Percentiles rank a stretch among this genome's conserved stretches.
phyloP scores from a whole-genome alignment of 306 rosid genomes.

The Amphicarpaea edgeworthii region DNA sequence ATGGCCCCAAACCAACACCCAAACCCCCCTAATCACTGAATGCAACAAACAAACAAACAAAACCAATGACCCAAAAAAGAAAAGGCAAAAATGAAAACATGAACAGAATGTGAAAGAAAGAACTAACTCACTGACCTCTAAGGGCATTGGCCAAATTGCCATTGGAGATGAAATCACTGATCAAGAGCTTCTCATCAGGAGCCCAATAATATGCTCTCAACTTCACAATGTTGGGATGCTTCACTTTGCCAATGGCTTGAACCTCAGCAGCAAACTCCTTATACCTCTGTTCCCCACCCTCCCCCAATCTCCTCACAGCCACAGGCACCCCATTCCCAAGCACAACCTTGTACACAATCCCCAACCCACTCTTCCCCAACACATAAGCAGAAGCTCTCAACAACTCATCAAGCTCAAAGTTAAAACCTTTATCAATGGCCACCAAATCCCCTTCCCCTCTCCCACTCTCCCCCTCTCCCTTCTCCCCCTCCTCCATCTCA shows the following conservation, averaged over 20 bases:
- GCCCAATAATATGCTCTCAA: conserved; percentile 97
- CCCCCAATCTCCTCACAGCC: conserved; percentile 95
- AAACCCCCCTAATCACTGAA: conserved; percentile 10
- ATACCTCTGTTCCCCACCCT: conserved; percentile 95
- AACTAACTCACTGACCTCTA: conserved; percentile 62
- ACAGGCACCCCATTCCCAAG: conserved; percentile 95
- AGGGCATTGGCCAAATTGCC: conserved; percentile 86
- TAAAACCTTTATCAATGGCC: conserved; percentile 88
- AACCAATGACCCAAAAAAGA: conserved; percentile 11
- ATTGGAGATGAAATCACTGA: conserved; percentile 90
- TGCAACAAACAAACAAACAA: neutral
- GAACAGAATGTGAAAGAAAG: neutral
- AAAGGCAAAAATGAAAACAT: neutral
- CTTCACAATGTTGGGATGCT: conserved; percentile 86
- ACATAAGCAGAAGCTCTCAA: conserved; percentile 95
- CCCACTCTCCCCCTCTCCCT: conserved; percentile 48
- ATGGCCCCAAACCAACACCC: conserved; percentile 3
- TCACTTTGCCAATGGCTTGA: conserved; percentile 89
- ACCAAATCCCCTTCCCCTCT: conserved; percentile 80
- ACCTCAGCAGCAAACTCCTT: conserved; percentile 92
- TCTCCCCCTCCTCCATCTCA: conserved; percentile 71
- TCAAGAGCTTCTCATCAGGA: conserved; percentile 92
- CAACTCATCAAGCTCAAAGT: conserved; percentile 92
- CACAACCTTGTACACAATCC: conserved; percentile 97
- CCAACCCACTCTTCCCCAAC: conserved; percentile 94